Base-by-base conservation (phyloP, 1,284 basidiomycete species). In the Rhodotorula sp. region DNA sequence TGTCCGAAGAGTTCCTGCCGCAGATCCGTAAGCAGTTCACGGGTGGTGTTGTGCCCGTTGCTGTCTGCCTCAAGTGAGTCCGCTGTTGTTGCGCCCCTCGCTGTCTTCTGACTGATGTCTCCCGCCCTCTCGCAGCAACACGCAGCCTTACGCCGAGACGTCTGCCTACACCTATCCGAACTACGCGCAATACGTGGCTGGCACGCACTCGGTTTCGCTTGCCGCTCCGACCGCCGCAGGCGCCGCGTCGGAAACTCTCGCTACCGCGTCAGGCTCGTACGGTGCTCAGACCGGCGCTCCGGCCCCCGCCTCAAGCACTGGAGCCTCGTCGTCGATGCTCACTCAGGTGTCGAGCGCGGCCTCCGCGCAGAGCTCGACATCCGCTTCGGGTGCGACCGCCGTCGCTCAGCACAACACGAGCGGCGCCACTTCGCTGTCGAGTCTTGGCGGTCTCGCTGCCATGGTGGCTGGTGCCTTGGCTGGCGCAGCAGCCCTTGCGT, bases 141-240 rank as follows among this genome's bases (percentile, higher is more conserved):
- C 82, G 16, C 70, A 79, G 25, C 84, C 84, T 0, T 85, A 85
- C 77, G 79, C 74, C 27, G 84, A 86, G 77, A 71, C 75, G 9
- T 44, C 44, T 13, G 48, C 34, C 27, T 76, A 70, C 55, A 53
- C 61, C 46, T 74, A 76, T 68, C 73, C 73, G 16, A 70, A 74
- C 65, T 71, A 71, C 62, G 62, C 34, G 2, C 66, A 74, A 25
- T 76, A 57, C 54, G 50, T 41, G 34, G 27, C 72, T 1, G 74
- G 72, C 27, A 72, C 74, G 14, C 57, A 48, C 16, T 65, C 72
- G 2, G 34, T 74, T 56, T 61, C 58, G 4, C 65, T 76, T 54
- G 63, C 70, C 8, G 34, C 63, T 12, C 72, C 74, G 3, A 70
- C 72, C 7, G 74, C 73, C 23, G 56, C 53, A 4, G 48, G 48